These are phyloP conservation scores for Gloeostereum incarnatum DNA, from an alignment of 768 basidiomycete species.

Conservation along the genomic window DNA sequence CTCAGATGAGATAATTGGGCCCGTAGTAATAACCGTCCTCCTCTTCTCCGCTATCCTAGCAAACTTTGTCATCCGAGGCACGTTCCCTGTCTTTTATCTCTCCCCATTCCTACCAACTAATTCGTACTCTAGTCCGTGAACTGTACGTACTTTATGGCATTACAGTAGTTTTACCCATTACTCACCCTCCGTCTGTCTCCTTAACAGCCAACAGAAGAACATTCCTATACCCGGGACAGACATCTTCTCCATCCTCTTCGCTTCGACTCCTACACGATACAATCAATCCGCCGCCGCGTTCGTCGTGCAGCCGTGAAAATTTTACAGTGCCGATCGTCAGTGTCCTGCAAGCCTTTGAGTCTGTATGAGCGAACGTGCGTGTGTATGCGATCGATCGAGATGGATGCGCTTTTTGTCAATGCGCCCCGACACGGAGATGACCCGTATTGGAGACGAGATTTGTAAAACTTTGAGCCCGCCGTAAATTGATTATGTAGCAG, in stretches of 20 bases:
- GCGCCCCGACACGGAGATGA: too few relatives aligned
- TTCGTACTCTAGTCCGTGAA: slow-evolving; percentile 39
- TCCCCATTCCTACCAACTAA: neutral
- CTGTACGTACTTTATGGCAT: slow-evolving; percentile 30
- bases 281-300: neutral
- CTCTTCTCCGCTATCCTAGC: slow-evolving; percentile 84
- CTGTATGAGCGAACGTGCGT: neutral
- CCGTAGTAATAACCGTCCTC: slow-evolving; percentile 69
- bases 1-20: slow-evolving; percentile 75
- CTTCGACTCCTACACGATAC: neutral
- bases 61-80: slow-evolving; percentile 85
- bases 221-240: slow-evolving; percentile 23
- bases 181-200: neutral
- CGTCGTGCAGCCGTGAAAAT: neutral
- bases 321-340: neutral
- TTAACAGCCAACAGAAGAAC: slow-evolving; percentile 20
- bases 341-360: neutral
- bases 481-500: too few relatives aligned
- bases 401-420: too few relatives aligned
- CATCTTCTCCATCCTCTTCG: slow-evolving; percentile 5
- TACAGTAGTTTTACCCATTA: neutral
- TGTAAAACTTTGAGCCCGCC: too few relatives aligned
- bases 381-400: neutral
- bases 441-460: too few relatives aligned
- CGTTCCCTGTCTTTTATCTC: slow-evolving; percentile 14